Conservation (phyloP, 257 asterid genomes). For the Przewalskia tangutica region DNA sequence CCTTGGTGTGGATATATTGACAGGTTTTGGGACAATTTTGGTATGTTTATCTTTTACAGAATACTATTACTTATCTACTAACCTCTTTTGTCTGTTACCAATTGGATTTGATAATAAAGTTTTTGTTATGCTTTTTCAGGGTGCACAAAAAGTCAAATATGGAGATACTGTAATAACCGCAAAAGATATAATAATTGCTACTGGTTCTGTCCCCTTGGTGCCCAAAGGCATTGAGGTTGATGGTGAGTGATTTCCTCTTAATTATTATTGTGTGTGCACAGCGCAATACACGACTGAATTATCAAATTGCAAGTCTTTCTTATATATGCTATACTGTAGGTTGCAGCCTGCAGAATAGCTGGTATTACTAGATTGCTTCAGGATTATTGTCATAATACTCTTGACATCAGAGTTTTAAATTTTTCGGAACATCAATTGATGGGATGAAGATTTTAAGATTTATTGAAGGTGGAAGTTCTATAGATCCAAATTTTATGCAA, state of each 20-base stretch:
- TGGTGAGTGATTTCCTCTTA: slow-evolving; percentile 44
- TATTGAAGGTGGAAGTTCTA: not conserved
- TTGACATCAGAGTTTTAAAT: not conserved
- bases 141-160: slow-evolving; percentile 85
- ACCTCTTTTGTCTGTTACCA: not conserved
- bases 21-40: slow-evolving; percentile 78
- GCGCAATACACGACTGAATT: not conserved
- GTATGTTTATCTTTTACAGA: slow-evolving; percentile 29
- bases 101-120: not conserved
- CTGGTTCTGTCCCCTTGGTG: slow-evolving; percentile 84
- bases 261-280: not conserved
- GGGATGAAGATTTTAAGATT: not conserved
- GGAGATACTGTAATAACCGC: slow-evolving; percentile 65
- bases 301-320: not conserved
- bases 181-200: slow-evolving; percentile 84
- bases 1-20: slow-evolving; percentile 92
- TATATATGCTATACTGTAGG: not conserved
- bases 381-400: not conserved
- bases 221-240: slow-evolving; percentile 98
- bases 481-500: not conserved
- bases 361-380: not conserved
- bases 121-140: slow-evolving; percentile 30
- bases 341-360: not conserved
- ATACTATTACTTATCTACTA: not conserved
- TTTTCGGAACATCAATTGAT: not conserved